These are phyloP conservation scores for Chloranthus sessilifolius DNA, from an alignment of 164 flowering plant genomes.

Conservation along the genomic window DNA sequence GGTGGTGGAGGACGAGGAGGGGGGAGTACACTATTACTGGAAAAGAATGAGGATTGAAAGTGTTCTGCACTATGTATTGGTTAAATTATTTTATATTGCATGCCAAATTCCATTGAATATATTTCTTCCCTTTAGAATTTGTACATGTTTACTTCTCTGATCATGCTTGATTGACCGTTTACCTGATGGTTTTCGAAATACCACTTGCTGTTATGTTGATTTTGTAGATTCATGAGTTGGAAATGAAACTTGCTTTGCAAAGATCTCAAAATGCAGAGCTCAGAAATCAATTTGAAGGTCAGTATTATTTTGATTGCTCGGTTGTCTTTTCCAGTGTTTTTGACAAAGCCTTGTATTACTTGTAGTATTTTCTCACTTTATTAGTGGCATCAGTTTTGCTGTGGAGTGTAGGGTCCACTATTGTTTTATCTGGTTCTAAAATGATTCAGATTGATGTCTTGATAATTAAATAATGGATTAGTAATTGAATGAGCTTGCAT, in stretches of 20 bases:
- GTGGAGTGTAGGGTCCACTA: too few relatives aligned
- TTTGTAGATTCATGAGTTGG: slow-evolving; percentile 35
- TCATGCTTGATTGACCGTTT: too few relatives aligned
- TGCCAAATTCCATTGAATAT: too few relatives aligned
- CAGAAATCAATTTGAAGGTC: slow-evolving; percentile 86
- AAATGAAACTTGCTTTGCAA: slow-evolving; percentile 78
- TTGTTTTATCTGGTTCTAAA: not conserved
- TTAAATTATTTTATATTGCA: not conserved
- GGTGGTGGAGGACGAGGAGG: too few relatives aligned
- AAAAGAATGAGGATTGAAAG: too few relatives aligned
- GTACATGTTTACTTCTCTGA: too few relatives aligned
- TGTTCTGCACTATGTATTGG: not conserved
- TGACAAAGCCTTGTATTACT: not conserved
- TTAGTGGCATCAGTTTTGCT: too few relatives aligned
- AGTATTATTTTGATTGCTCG: slow-evolving; percentile 13
- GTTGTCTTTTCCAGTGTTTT: too few relatives aligned
- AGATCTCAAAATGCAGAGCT: slow-evolving; percentile 87
- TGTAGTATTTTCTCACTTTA: slow-evolving; percentile 1
- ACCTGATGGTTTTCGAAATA: too few relatives aligned
- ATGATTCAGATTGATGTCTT: not conserved
- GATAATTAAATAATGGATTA: not conserved
- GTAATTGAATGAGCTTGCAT: not conserved
- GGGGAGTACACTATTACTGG: too few relatives aligned
- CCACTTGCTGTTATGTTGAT: too few relatives aligned
- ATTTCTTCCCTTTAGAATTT: too few relatives aligned